These are phyloP conservation scores for Cajanus cajan DNA, from an alignment of 306 rosid species.

Conservation along the genomic window DNA sequence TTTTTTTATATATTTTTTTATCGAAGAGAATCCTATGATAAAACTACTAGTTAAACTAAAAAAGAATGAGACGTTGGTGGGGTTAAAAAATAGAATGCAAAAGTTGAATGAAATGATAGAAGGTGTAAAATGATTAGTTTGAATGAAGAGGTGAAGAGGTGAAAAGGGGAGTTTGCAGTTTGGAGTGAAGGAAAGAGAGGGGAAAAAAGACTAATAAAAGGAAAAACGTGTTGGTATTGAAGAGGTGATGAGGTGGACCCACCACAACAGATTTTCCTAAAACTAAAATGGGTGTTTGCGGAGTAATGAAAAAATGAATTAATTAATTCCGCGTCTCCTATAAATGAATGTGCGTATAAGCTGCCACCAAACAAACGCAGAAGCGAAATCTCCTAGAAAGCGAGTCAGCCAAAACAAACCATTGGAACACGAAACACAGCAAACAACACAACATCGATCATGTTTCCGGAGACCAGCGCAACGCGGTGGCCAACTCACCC, in stretches of 20 bases:
- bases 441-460: slow-evolving; percentile 5
- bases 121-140: too few relatives aligned
- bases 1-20: too few relatives aligned
- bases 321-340: not conserved
- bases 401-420: slow-evolving; percentile 21
- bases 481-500: slow-evolving; percentile 36
- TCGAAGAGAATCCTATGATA: too few relatives aligned
- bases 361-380: slow-evolving; percentile 48
- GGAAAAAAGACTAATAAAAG: slow-evolving; percentile 31
- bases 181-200: not conserved
- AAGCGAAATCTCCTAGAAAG: slow-evolving; percentile 58
- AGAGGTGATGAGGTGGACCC: slow-evolving; percentile 42
- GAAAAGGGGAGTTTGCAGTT: not conserved
- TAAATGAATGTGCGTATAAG: slow-evolving; percentile 15
- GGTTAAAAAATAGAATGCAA: too few relatives aligned
- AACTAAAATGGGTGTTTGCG: not conserved
- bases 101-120: too few relatives aligned
- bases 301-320: not conserved
- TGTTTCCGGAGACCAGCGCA: slow-evolving; percentile 47
- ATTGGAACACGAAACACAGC: slow-evolving; percentile 17
- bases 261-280: slow-evolving; percentile 37
- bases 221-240: slow-evolving; percentile 74
- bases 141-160: too few relatives aligned
- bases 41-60: too few relatives aligned
- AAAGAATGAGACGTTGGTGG: too few relatives aligned